Evolutionary conservation across 345 rosid genomes (phyloP), one percentile per base, ranked within the genome.

Genomic region (Eucalyptus polybractea): DNA sequence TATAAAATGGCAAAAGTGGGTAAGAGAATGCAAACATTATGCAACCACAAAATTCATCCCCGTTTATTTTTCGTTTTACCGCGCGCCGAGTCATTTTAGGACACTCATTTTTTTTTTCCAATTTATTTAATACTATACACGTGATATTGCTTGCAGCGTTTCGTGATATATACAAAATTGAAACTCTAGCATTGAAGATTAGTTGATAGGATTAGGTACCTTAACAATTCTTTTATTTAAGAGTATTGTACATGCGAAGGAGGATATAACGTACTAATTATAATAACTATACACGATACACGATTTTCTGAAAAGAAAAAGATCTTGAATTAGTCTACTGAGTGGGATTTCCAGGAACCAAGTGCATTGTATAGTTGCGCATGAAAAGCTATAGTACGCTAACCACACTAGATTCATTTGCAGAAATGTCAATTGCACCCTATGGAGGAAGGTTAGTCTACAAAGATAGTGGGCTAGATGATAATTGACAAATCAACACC

Each of bases 111-210:
- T 69, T 40, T 40, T 67, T 69, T 14, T 16, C 44, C 13, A 6
- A 7, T 16, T 33, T 8, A 69, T 31, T 33, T 16, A 37, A 69
- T 69, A 31, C 80, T 31, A 33, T 17, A 69, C 13, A 8, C 21
- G 24, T 0, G 4, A 21, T 5, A 69, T 69, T 17, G 12, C 0
- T 8, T 3, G 6, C 40, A 33, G 4, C 40, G 8, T 33, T 17
- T 69, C 24, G 13, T 33, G 21, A 33, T 65, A 65, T 65, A n/a
- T n/a, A 7, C 37, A 65, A 65, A 65, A 65, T 65, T 14, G 76
- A 65, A 17, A 40, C 44, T 69, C 25, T 69, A 69, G 44, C 25
- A 72, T 37, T 37, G 81, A 72, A 72, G 5, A 72, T 72, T 19
- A 37, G 44, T 72, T 72, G 21, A 65, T 65, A n/a, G 1, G 37